Percentiles rank a stretch among this genome's conserved stretches.
phyloP scores from a whole-genome alignment of 352 stramenopile genomes.

The Pythium aphanidermatum region DNA sequence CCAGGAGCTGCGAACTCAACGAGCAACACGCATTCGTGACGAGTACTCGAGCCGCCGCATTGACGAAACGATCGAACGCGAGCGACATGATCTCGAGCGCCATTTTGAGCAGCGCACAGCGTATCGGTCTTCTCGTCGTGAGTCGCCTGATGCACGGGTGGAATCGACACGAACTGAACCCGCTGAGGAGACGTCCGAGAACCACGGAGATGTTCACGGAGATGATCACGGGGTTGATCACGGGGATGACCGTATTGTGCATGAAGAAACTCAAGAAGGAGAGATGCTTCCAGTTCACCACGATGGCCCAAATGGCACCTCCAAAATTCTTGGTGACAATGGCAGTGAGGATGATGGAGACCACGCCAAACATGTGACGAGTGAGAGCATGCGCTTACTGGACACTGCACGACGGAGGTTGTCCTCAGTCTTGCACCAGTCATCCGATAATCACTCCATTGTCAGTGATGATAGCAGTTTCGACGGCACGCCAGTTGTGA shows the following conservation, averaged over 20 bases:
- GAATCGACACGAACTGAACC: no score
- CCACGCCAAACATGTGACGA: slow-evolving; percentile 6
- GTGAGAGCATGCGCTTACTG: slow-evolving; percentile 18
- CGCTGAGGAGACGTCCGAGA: not conserved
- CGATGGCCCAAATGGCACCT: no score
- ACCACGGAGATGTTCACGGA: not conserved
- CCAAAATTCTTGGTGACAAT: no score
- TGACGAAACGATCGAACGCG: not conserved
- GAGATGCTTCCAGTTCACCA: no score
- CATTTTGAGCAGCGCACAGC: no score
- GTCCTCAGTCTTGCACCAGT: slow-evolving; percentile 23
- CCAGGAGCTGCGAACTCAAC: slow-evolving; percentile 19
- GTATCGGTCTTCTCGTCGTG: no score
- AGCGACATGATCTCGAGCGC: slow-evolving; percentile 1
- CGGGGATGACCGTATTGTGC: no score
- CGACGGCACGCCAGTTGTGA: slow-evolving; percentile 30
- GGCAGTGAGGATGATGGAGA: not conserved
- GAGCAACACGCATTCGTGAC: slow-evolving; percentile 7
- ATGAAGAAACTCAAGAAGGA: no score
- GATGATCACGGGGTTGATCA: slow-evolving; percentile 3
- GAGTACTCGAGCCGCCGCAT: not conserved
- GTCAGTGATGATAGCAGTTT: slow-evolving; percentile 27
- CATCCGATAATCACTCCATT: slow-evolving; percentile 8
- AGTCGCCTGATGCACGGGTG: no score
- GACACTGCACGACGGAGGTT: slow-evolving; percentile 16